Percentiles rank a stretch among this genome's conserved stretches.
These are phyloP conservation scores for Populus hybrid DNA, from an alignment of 441 rosid species.

Conservation along the genomic window DNA sequence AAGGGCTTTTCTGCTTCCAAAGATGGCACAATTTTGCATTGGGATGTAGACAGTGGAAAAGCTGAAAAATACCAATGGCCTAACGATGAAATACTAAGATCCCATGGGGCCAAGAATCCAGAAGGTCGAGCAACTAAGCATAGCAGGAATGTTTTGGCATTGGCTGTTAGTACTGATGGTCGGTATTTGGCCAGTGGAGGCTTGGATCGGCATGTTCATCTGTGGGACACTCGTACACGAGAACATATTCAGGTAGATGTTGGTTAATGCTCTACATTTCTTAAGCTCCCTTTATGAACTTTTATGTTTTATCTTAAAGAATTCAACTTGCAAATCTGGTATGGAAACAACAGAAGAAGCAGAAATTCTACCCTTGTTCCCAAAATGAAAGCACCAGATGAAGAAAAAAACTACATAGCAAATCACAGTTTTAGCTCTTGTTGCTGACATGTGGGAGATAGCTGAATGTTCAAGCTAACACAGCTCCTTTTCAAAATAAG, in stretches of 20 bases:
- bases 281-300: no score
- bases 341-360: no score
- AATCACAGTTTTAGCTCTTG: no score
- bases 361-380: no score
- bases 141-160: conserved; percentile 68
- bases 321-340: no score
- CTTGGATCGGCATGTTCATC: conserved; percentile 85
- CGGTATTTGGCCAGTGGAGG: conserved; percentile 25
- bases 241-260: conserved; percentile 63
- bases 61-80: conserved; percentile 77
- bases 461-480: no score
- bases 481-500: no score
- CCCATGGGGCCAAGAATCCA: conserved; percentile 73
- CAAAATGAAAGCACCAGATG: no score
- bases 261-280: no score
- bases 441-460: no score
- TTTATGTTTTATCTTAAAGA: no score
- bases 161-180: conserved; percentile 90
- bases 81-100: conserved; percentile 55
- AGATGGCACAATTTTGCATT: conserved; percentile 73
- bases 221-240: conserved; percentile 93
- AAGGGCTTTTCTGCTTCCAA: conserved; percentile 91
- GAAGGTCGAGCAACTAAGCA: conserved; percentile 65
- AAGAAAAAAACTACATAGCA: no score
- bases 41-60: conserved; percentile 87